Evolutionary conservation across 768 basidiomycete species (phyloP), one percentile per base, ranked within the genome.

Genomic region (Amanita pseudoporphyria): DNA sequence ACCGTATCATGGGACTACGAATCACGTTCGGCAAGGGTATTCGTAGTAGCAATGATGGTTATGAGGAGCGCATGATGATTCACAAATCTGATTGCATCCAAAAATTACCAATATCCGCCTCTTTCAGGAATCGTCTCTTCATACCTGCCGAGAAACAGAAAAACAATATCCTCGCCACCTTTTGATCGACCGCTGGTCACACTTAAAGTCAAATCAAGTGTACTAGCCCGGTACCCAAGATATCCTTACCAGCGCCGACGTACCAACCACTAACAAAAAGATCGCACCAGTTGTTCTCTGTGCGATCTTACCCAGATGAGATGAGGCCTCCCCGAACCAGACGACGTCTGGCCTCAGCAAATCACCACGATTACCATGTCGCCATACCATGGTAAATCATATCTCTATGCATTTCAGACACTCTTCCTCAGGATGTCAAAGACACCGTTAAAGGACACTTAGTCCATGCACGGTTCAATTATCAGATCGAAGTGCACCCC

Each of bases 381-480:
- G 62, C 47, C 47, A 37, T 36, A 39, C 16, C 33, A 5, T n/a
- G 76, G 77, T 39, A 81, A 60, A 9, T 67, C 54, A 5, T 64
- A 28, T 47, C 46, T 5, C 28, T 47, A 14, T 18, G 18, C 72
- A 71, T 52, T 51, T 57, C 3, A 59, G 64, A 49, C 70, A 78
- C 1, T 58, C 74, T 43, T 57, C 66, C 21, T 54, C 62, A 30
- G 12, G 51, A 52, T 22, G 39, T 50, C n/a, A 42, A 60, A 31
- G 48, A 57, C 6, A 52, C 50, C 21, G 44, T 49, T 19, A 46
- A 54, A 7, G 57, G 59, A 3, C 56, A 56, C 24, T 38, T 71
- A 16, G 57, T 79, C 24, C 80, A 84, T 82, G 78, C 83, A 84
- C 55, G 81, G 81, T 1, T 59, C 72, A 21, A 60, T 82, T 3